Base-by-base conservation (phyloP, 2,329 filamentous ascomycete genomes). In the Exutisphaerella laricina region DNA sequence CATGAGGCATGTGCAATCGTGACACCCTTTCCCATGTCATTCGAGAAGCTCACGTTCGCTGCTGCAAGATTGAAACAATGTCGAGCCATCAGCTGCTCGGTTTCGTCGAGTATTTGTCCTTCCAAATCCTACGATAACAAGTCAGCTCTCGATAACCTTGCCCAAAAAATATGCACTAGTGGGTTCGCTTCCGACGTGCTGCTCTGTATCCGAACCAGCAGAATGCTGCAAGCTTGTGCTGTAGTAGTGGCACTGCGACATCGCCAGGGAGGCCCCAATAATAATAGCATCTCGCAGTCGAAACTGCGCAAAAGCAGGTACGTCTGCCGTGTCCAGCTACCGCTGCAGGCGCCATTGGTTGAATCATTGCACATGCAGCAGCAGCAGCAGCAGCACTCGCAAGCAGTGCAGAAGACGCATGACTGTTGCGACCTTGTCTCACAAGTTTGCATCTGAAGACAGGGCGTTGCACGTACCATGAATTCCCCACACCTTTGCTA, bases 51-150 rank as follows among this genome's bases (percentile, higher is more conserved):
- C 13, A 22, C 23, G 18, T 14, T 20, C 22, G 34, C 39, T 25
- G 33, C 16, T 25, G 39, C n/a, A n/a, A n/a, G n/a, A n/a, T n/a
- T n/a, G n/a, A n/a, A n/a, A n/a, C n/a, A n/a, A n/a, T n/a, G n/a
- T n/a, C n/a, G n/a, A n/a, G n/a, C n/a, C n/a, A n/a, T n/a, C n/a
- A n/a, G n/a, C n/a, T n/a, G n/a, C n/a, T n/a, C n/a, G n/a, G n/a
- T n/a, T n/a, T n/a, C n/a, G n/a, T n/a, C n/a, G n/a, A n/a, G 70
- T 97, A 96, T 70, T 97, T 97, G 50, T 94, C 88, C 66, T 97
- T 97, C 88, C 90, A 96, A 62, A 97, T 96, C 89, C 88, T 94
- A 62, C 56, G 17, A 18, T n/a, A n/a, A 4, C 13, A 31, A 13
- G 25, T 43, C 28, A 43, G 41, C 41, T 31, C 31, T 17, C 31